Conservation (phyloP, 2,329 filamentous ascomycete species). For the Graphiopsis chlorocephala region DNA sequence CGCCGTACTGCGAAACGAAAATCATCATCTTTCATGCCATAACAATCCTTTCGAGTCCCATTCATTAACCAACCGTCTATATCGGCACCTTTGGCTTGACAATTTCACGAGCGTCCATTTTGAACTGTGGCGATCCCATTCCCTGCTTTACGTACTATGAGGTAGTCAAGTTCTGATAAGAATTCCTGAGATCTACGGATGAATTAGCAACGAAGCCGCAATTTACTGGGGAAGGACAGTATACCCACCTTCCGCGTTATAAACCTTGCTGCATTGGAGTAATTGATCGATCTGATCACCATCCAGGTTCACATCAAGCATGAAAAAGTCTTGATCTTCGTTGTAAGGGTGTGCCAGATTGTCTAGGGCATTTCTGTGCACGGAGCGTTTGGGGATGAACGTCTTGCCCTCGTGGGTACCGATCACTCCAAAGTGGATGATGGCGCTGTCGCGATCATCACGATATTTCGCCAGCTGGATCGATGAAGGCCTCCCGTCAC, state of each 20-base stretch:
- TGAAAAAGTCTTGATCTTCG: neutral
- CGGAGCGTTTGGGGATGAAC: neutral
- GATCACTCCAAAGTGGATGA: neutral
- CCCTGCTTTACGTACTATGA: neutral
- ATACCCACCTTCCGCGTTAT: neutral
- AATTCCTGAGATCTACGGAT: neutral
- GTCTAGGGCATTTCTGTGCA: neutral
- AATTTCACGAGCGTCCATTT: neutral
- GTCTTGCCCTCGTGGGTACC: neutral
- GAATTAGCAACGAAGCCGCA: neutral
- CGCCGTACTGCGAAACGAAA: slow-evolving; percentile 7
- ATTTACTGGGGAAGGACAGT: neutral
- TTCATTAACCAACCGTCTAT: neutral
- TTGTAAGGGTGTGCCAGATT: neutral
- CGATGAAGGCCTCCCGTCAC: neutral
- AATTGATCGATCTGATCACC: neutral
- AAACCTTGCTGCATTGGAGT: neutral
- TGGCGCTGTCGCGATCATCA: neutral
- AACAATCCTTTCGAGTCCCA: neutral
- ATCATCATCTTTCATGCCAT: neutral
- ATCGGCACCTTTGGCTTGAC: neutral
- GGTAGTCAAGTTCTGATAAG: neutral
- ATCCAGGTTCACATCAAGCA: neutral
- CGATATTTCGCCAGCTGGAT: neutral
- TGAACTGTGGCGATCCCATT: neutral